Conservation (phyloP, 1,284 basidiomycete species). For the Fomitopsis pinicola region DNA sequence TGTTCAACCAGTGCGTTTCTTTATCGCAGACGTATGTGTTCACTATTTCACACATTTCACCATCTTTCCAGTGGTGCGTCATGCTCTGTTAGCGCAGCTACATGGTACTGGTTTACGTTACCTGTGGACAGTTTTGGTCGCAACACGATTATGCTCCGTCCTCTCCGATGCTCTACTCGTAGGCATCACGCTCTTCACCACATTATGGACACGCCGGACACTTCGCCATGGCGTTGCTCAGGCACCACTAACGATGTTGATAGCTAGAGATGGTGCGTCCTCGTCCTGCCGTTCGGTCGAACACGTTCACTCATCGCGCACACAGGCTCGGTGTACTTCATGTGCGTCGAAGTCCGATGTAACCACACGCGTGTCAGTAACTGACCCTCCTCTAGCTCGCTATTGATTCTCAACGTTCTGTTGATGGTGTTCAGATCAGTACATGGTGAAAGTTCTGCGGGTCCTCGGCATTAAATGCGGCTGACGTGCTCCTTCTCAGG, state of each 20-base stretch:
- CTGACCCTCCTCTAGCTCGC: neutral
- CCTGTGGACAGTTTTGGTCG: neutral
- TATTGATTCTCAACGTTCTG: conserved; percentile 5
- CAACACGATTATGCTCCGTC: conserved; percentile 3
- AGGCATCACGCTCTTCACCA: conserved; percentile 1
- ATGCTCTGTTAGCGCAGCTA: too few relatives aligned
- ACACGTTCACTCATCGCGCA: neutral
- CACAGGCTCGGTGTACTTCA: conserved; percentile 7
- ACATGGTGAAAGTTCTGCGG: neutral
- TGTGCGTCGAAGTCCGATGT: neutral
- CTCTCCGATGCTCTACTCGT: conserved; percentile 2
- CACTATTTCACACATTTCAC: neutral
- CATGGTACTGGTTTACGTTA: neutral
- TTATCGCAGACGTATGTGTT: neutral
- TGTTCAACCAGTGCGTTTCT: neutral
- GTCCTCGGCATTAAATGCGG: neutral
- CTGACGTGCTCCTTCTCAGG: neutral
- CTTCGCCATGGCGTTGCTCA: neutral
- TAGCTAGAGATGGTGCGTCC: conserved; percentile 6
- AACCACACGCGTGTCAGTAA: neutral
- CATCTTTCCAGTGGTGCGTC: neutral
- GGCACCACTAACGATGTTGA: neutral
- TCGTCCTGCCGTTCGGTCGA: neutral
- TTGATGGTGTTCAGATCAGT: conserved; percentile 2
- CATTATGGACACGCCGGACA: neutral